These are phyloP conservation scores for Usnea hakonensis DNA, from an alignment of 495 filamentous ascomycete genomes.

Conservation along the genomic window DNA sequence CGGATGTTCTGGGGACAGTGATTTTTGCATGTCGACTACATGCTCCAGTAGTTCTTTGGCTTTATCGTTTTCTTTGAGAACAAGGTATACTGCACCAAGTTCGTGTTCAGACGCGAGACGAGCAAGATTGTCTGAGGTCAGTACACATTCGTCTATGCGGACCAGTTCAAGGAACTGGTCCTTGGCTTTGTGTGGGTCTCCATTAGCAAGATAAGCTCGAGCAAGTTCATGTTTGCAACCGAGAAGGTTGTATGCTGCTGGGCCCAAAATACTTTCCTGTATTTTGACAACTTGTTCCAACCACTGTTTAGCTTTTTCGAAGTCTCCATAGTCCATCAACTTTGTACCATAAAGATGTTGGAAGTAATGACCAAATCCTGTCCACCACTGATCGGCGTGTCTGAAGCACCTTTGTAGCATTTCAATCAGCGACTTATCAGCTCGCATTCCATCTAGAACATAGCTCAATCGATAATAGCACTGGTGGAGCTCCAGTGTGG, in stretches of 20 bases:
- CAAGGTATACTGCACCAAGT: constrained; percentile 21
- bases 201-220: not conserved
- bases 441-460: not conserved
- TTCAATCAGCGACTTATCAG: not conserved
- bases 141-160: constrained; percentile 8
- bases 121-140: constrained; percentile 28
- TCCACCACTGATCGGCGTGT: not conserved
- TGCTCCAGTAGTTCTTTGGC: constrained; percentile 31
- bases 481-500: not conserved
- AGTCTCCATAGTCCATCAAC: not conserved
- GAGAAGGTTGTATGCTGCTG: not conserved
- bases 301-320: not conserved
- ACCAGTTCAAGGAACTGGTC: not conserved
- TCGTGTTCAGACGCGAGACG: constrained; percentile 23
- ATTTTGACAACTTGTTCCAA: not conserved
- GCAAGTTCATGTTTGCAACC: not conserved
- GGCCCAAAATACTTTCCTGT: not conserved
- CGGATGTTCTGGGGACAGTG: not conserved
- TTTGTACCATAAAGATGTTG: not conserved
- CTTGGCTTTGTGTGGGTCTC: not conserved
- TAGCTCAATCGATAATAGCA: not conserved
- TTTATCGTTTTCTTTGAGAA: constrained; percentile 27
- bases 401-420: not conserved
- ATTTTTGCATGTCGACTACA: constrained; percentile 25
- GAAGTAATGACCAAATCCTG: not conserved